Evolutionary conservation across 176 grass and related monocot species (phyloP).

Genomic region (Aegilops bicornis): DNA sequence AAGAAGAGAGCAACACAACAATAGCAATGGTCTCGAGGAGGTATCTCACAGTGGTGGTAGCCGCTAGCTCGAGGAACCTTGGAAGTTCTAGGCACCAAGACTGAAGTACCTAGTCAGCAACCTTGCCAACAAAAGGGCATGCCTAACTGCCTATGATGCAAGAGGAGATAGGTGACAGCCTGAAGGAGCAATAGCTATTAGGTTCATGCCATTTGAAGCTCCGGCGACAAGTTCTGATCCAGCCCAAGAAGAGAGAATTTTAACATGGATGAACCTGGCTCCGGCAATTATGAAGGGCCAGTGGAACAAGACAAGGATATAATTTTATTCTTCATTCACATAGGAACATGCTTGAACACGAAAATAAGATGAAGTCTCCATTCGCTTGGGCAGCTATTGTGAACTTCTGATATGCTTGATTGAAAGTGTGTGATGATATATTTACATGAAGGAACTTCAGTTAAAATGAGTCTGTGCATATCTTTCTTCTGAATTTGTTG

Average conservation of each 20-base stretch:
- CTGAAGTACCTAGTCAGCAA: too few species aligned
- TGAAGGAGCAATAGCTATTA: slow-evolving; percentile 41
- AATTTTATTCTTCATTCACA: background rate
- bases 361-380: background rate
- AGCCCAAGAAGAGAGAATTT: background rate
- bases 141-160: background rate
- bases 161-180: slow-evolving; percentile 34
- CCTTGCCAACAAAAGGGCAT: too few species aligned
- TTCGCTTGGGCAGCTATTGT: background rate
- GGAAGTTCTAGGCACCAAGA: too few species aligned
- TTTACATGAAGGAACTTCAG: background rate
- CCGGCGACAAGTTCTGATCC: too few species aligned
- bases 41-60: background rate
- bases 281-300: background rate
- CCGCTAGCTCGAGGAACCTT: background rate
- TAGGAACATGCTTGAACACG: background rate
- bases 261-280: background rate
- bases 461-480: background rate
- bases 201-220: slow-evolving; percentile 19
- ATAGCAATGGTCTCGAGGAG: background rate
- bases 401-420: background rate
- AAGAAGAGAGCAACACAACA: background rate
- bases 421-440: background rate
- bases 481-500: background rate
- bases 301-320: background rate